These are phyloP conservation scores for Colletotrichum paranaense DNA, from an alignment of 2,329 filamentous ascomycete species.

Conservation along the genomic window DNA sequence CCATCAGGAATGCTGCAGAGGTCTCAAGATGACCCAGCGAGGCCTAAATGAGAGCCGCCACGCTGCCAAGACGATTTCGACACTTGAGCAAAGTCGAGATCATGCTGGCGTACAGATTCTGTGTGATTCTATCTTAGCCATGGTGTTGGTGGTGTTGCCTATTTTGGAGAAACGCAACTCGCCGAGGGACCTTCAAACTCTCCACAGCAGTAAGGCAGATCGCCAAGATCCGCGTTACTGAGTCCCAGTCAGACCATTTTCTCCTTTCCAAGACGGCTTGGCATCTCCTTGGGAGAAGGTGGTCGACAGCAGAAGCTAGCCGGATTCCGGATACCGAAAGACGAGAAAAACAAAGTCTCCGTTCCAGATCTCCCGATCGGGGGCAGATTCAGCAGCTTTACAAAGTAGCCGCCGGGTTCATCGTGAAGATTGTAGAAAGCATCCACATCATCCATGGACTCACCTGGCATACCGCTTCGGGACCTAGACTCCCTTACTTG, in stretches of 20 bases:
- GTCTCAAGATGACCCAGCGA: not conserved
- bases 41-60: not conserved
- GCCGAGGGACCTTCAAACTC: not conserved
- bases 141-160: not conserved
- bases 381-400: not conserved
- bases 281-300: not conserved
- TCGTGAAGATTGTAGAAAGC: not conserved
- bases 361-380: not conserved
- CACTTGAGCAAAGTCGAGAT: not conserved
- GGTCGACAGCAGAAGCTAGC: not conserved
- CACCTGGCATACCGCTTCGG: too few relatives aligned
- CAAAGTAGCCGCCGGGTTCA: not conserved
- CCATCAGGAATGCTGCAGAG: not conserved
- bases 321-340: not conserved
- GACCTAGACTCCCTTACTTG: too few relatives aligned
- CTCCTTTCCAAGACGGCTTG: not conserved
- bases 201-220: not conserved
- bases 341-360: not conserved
- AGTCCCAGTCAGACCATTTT: not conserved
- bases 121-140: not conserved
- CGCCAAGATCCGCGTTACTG: constrained; percentile 17
- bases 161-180: not conserved
- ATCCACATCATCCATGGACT: not conserved
- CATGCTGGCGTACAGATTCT: not conserved
- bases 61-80: constrained; percentile 5